Evolutionary conservation across 345 rosid species (phyloP), one percentile per base, ranked within the genome.

Genomic region (Combretum micranthum): DNA sequence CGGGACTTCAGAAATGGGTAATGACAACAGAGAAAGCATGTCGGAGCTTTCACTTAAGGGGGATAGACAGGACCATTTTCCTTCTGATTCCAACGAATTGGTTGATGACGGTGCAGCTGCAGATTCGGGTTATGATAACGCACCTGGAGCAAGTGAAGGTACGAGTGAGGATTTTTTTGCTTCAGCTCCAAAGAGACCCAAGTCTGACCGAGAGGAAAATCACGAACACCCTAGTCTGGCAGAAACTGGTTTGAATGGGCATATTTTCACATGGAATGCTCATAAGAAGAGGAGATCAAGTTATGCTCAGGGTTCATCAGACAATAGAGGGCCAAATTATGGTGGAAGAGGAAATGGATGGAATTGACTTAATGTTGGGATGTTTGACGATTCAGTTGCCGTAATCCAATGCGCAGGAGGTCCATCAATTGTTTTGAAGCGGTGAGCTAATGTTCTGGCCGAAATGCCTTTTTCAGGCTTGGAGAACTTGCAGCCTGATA

Each of bases 281-380:
- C 65, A 85, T 65, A 85, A 80, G 74, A 89, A 83, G 87, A 93
- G 83, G 80, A 79, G 97, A 71, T 89, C 99, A 20, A 89, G 81
- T 59, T 83, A 83, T 72, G 66, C 64, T 12, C 44, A 77, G 22
- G 75, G 93, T 32, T 88, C 99, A 3, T 69, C 95, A 14, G 91
- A 89, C 67, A 78, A 86, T 42, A 81, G 81, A 71, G 95, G 85
- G 39, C 89, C 82, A 44, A 85, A 71, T 59, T 80, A 79, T 52
- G 67, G 66, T 63, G 96, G 88, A 61, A 83, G 85, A 69, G 84
- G 82, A 63, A 75, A 76, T 32, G 74, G 78, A 20, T 72, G 71
- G 69, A 52, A 8, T 47, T 69, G 64, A 47, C 32, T 15, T n/a
- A 26, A 26, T 22, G 42, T 53, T 42, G 21, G 42, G 44, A n/a